phyloP scores from a whole-genome alignment of 768 basidiomycete species.

The Pulveroboletus sp. region DNA sequence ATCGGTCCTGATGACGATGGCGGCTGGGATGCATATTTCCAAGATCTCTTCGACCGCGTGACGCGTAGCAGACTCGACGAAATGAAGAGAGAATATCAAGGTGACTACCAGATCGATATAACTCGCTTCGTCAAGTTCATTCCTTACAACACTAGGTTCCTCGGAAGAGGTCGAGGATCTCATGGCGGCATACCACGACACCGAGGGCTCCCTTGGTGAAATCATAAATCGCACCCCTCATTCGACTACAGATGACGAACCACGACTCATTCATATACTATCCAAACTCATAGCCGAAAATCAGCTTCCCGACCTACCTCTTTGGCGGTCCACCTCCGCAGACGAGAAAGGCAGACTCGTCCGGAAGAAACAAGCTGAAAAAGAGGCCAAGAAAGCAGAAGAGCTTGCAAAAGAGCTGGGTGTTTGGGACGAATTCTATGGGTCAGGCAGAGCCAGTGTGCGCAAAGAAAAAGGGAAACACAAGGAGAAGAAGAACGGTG shows the following conservation, averaged over 20 bases:
- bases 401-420: conserved; percentile 79
- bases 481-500: conserved; percentile 35
- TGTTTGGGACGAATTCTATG: conserved; percentile 93
- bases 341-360: conserved; percentile 77
- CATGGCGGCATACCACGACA: conserved; percentile 64
- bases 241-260: conserved; percentile 78
- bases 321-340: conserved; percentile 68
- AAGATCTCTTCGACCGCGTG: conserved; percentile 81
- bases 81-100: conserved; percentile 93
- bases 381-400: conserved; percentile 84
- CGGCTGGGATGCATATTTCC: conserved; percentile 91
- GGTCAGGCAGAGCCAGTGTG: conserved; percentile 61
- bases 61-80: conserved; percentile 86
- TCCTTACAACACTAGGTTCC: conserved; percentile 53
- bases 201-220: conserved; percentile 67
- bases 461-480: conserved; percentile 52
- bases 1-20: conserved; percentile 72
- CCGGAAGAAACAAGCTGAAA: conserved; percentile 66
- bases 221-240: conserved; percentile 88
- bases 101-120: conserved; percentile 26
- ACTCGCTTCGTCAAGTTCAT: neutral
- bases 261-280: conserved; percentile 70
- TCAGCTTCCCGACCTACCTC: conserved; percentile 47
- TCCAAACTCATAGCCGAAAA: conserved; percentile 60
- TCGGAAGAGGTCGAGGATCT: conserved; percentile 81